Evolutionary conservation across 163 green algal genomes (phyloP), one percentile per base, ranked within the genome.

Genomic region (Chlamydomonas reinhardtii): DNA sequence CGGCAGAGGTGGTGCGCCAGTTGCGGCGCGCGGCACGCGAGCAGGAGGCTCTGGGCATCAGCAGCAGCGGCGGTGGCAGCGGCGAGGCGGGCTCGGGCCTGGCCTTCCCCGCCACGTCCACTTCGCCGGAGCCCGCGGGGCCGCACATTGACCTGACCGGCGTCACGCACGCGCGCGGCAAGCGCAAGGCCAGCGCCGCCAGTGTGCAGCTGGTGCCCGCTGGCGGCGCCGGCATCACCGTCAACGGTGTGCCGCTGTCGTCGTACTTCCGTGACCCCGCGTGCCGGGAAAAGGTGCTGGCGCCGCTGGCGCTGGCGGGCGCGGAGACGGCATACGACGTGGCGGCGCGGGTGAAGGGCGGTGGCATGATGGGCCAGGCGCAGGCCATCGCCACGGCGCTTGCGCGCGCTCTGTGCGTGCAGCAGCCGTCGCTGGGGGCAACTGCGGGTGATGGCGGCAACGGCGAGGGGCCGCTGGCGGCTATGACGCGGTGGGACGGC

Each of bases 351-450:
- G 95, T 88, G 92, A 59, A 93, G 92, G 69, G 94, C 86, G 91
- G 88, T 34, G 89, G 90, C 8, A 32, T 82, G 32, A 90, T 88
- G 43, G 92, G 92, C 25, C 96, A 96, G 86, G 90, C 93, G n/a
- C 92, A 97, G 79, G 97, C 97, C 5, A 59, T 98, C 64, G 89
- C 96, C 2, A 96, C 97, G 71, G 97, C 95, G 81, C 93, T 99
- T 56, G 90, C 92, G n/a, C 89, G 92, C 12, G 96, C 97, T 34
- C 92, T 99, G 80, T 92, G 96, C 78, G 76, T 91, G 54, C 98
- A 91, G 92, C 32, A 94, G 95, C 37, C 93, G 98, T 76, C 92
- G 96, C 86, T 82, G 90, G 89, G 79, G 87, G 66, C 81, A 81
- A 61, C 70, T 73, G 25, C 20, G 65, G 37, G 27, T 5, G 48